Evolutionary conservation across 2,329 filamentous ascomycete species (phyloP).

Genomic region (Trichoderma lentiforme): DNA sequence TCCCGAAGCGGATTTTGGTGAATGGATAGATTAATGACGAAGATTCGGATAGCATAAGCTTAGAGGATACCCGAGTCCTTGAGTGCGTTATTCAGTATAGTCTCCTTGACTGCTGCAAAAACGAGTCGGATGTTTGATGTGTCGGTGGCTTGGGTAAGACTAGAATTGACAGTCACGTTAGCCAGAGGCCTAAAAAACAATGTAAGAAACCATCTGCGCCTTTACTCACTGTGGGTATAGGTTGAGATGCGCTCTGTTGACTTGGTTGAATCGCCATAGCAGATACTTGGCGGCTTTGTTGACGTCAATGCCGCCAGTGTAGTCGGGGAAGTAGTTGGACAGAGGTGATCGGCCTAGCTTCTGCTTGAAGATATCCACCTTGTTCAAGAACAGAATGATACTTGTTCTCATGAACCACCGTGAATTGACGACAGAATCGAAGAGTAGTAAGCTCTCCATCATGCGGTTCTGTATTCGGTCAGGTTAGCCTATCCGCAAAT

Average conservation of each 20-base stretch:
- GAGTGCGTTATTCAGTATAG: slow-evolving; percentile 94
- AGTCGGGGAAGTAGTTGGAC: slow-evolving; percentile 95
- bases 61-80: slow-evolving; percentile 96
- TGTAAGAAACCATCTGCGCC: neutral
- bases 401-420: slow-evolving; percentile 99
- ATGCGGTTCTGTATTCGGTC: slow-evolving; percentile 76
- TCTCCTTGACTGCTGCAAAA: slow-evolving; percentile 98
- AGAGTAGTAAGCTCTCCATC: slow-evolving; percentile 96
- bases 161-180: slow-evolving; percentile 20
- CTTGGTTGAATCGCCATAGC: slow-evolving; percentile 97
- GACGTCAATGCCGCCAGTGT: slow-evolving; percentile 95
- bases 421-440: slow-evolving; percentile 98
- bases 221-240: slow-evolving; percentile 87
- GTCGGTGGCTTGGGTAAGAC: slow-evolving; percentile 93
- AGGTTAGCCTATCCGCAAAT: neutral
- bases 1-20: slow-evolving; percentile 18
- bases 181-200: neutral
- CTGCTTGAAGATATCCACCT: slow-evolving; percentile 96
- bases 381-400: slow-evolving; percentile 98
- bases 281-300: slow-evolving; percentile 98
- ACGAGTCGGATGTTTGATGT: slow-evolving; percentile 97
- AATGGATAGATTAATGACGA: neutral
- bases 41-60: slow-evolving; percentile 29
- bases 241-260: slow-evolving; percentile 93
- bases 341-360: slow-evolving; percentile 88